Evolutionary conservation across 495 filamentous ascomycete genomes (phyloP), one percentile per base, ranked within the genome.

Genomic region (Staphylotrichum longicolle): DNA sequence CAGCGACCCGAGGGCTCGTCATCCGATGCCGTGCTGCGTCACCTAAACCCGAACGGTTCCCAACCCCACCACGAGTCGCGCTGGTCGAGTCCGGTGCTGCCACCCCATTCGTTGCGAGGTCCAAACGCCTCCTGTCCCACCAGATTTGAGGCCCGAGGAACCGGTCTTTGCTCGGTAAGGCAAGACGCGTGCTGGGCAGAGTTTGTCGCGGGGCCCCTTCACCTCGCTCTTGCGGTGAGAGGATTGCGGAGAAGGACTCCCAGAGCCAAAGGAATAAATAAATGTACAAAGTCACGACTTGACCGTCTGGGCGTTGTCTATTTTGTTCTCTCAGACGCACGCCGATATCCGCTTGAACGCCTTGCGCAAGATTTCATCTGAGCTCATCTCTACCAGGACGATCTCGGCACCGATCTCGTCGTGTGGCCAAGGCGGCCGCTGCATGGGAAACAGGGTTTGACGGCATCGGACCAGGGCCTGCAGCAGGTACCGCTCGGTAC

Each of bases 391-490:
- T n/a, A 5, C 50, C n/a, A 27, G 14, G 15, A 34, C 33, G 5
- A 10, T n/a, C 20, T 2, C n/a, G 12, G 27, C 14, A 8, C 11
- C 45, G 44, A 57, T 47, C 20, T 46, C n/a, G n/a, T 30, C 33
- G n/a, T 39, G 55, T 39, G 35, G 55, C 39, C 42, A 57, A 48
- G 55, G 27, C 45, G 55, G 55, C 42, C 33, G 33, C 30, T 57
- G 55, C 55, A 57, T 37, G 55, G 33, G 44, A 48, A 57, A 48
- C 55, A 57, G 55, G 55, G 45, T 39, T 57, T 46, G 54, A 10
- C 41, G 14, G 9, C 54, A 32, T 10, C 30, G 54, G 54, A 40
- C 35, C 51, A 54, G 9, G 32, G 15, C 34, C 15, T 35, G 37
- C 41, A 11, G 27, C 30, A 34, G 41, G 54, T 46, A 15, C 41